A percentile compares a stretch with the other conserved stretches of the same genome.
phyloP scores from a whole-genome alignment of 1,139 yeast species.

The Yamadazyma aaseri region DNA sequence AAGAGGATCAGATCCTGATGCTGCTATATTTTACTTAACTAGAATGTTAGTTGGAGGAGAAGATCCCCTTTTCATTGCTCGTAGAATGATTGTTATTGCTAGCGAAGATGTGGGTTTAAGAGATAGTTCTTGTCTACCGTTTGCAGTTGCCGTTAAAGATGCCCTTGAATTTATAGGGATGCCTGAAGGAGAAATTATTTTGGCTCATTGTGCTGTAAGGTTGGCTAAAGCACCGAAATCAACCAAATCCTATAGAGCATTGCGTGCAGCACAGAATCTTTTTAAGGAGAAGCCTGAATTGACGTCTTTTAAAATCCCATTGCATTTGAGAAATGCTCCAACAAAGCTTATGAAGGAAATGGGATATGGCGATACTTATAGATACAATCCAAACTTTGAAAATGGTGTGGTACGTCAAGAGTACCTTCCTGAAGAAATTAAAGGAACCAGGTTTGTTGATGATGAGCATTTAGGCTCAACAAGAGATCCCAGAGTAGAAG shows the following conservation, averaged over 20 bases:
- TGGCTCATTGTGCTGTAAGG: constrained; percentile 91
- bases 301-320: constrained; percentile 63
- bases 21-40: constrained; percentile 81
- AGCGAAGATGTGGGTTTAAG: constrained; percentile 85
- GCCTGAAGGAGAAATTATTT: constrained; percentile 90
- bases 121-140: constrained; percentile 82
- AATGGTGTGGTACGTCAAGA: constrained; percentile 74
- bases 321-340: constrained; percentile 92
- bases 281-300: constrained; percentile 62
- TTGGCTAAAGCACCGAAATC: constrained; percentile 85
- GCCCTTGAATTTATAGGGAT: constrained; percentile 91
- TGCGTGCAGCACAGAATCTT: constrained; percentile 60
- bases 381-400: constrained; percentile 78
- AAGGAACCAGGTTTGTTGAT: constrained; percentile 35
- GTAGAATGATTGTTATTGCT: constrained; percentile 91
- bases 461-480: constrained; percentile 33
- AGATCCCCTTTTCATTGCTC: constrained; percentile 86
- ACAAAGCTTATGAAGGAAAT: constrained; percentile 84
- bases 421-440: constrained; percentile 58
- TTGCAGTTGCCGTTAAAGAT: constrained; percentile 81
- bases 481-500: constrained; percentile 27
- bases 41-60: constrained; percentile 92
- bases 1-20: constrained; percentile 86
- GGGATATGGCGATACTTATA: constrained; percentile 82
- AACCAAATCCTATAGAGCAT: constrained; percentile 78